phyloP scores from a whole-genome alignment of 371 early-diverging fungal species.

The Zychaea mexicana region DNA sequence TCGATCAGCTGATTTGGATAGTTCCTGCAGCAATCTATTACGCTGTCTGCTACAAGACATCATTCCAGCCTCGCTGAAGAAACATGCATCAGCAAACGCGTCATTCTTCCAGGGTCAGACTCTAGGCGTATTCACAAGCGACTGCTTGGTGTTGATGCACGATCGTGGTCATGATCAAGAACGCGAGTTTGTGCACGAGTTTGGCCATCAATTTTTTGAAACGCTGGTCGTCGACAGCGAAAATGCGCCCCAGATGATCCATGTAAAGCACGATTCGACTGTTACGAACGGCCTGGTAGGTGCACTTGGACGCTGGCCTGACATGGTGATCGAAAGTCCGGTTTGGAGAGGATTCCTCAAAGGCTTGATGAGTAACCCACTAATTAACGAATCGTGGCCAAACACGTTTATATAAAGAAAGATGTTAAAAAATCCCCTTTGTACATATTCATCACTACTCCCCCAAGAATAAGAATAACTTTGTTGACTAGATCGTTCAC shows the following conservation, averaged over 20 bases:
- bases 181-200: slow-evolving; percentile 18
- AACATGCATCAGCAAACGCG: slow-evolving; percentile 25
- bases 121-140: slow-evolving; percentile 50
- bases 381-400: slow-evolving; percentile 50
- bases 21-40: slow-evolving; percentile 30
- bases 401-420: slow-evolving; percentile 29
- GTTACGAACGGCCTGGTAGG: slow-evolving; percentile 15
- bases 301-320: slow-evolving; percentile 34
- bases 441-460: not conserved
- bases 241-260: slow-evolving; percentile 12
- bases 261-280: slow-evolving; percentile 11
- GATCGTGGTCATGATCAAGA: slow-evolving; percentile 12
- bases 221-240: slow-evolving; percentile 31
- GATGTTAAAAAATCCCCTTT: not conserved
- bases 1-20: slow-evolving; percentile 22
- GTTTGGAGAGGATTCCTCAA: slow-evolving; percentile 53
- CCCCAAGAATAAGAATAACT: too few species aligned
- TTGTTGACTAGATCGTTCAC: too few species aligned
- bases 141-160: slow-evolving; percentile 47
- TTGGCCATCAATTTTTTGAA: slow-evolving; percentile 34
- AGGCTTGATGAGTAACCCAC: slow-evolving; percentile 51
- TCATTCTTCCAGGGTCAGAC: slow-evolving; percentile 58
- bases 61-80: slow-evolving; percentile 29
- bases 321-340: slow-evolving; percentile 33
- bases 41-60: slow-evolving; percentile 41